A percentile compares a stretch with the other conserved stretches of the same genome.
These are phyloP conservation scores for Claviceps monticola DNA, from an alignment of 2,329 filamentous ascomycete species.

Conservation along the genomic window DNA sequence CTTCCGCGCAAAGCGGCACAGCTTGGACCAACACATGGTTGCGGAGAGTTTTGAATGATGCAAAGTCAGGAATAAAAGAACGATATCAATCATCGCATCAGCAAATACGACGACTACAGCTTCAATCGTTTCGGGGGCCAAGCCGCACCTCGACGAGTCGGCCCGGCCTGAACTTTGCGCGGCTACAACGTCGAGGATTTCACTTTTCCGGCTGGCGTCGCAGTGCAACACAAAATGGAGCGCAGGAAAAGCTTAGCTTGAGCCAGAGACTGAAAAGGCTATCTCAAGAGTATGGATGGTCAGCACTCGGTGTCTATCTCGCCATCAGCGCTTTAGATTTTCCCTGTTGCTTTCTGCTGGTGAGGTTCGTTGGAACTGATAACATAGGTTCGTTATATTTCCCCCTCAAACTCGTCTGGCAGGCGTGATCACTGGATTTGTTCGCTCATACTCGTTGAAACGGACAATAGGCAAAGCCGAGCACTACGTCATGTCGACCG, in stretches of 20 bases:
- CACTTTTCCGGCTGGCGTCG: slow-evolving; percentile 21
- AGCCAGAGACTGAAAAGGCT: slow-evolving; percentile 68
- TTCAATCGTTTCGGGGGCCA: not conserved
- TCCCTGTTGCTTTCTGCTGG: slow-evolving; percentile 85
- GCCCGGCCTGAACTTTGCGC: slow-evolving; percentile 11
- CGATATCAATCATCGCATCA: not conserved
- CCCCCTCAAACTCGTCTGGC: not conserved
- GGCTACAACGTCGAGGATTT: slow-evolving; percentile 18
- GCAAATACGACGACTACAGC: not conserved
- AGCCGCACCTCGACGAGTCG: slow-evolving; percentile 1
- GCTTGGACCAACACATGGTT: slow-evolving; percentile 16
- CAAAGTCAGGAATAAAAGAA: slow-evolving; percentile 9
- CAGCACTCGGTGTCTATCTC: slow-evolving; percentile 83
- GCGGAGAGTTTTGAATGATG: slow-evolving; percentile 15
- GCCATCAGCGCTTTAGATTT: slow-evolving; percentile 76
- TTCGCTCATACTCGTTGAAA: not conserved
- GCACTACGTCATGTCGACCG: slow-evolving; percentile 48
- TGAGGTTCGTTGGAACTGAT: slow-evolving; percentile 71
- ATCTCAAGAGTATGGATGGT: slow-evolving; percentile 87
- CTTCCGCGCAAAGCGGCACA: slow-evolving; percentile 10
- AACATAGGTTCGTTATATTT: slow-evolving; percentile 49
- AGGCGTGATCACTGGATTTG: not conserved
- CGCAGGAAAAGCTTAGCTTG: slow-evolving; percentile 32
- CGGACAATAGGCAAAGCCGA: slow-evolving; percentile 40
- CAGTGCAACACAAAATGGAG: slow-evolving; percentile 12